These are phyloP conservation scores for Suaeda aralocaspica DNA, from an alignment of 148 eudicot genomes.

Conservation along the genomic window DNA sequence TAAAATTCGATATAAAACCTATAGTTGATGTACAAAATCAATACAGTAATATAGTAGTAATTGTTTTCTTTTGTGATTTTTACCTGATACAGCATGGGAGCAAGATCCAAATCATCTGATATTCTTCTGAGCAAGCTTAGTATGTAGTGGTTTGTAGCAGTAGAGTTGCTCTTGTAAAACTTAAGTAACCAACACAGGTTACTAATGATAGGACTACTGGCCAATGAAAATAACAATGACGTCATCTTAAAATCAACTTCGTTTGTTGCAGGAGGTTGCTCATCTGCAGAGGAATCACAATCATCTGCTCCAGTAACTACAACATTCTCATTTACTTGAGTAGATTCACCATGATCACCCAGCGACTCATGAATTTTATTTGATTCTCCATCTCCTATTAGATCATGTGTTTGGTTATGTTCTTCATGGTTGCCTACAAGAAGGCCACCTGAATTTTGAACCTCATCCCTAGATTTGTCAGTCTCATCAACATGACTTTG, in stretches of 20 bases:
- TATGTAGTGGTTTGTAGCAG: slow-evolving; percentile 76
- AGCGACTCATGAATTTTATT: slow-evolving; percentile 13
- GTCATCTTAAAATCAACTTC: slow-evolving; percentile 87
- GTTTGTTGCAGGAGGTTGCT: slow-evolving; percentile 45
- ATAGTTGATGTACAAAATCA: background rate
- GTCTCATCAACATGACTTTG: slow-evolving; percentile 28
- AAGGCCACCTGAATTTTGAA: slow-evolving; percentile 24
- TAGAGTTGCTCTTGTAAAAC: slow-evolving; percentile 74
- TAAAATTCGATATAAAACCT: slow-evolving; percentile 8
- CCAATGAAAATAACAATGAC: slow-evolving; percentile 68
- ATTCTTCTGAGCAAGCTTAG: slow-evolving; percentile 65
- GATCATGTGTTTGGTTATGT: background rate
- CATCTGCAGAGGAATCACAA: slow-evolving; percentile 66
- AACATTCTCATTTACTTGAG: slow-evolving; percentile 33
- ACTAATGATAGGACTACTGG: slow-evolving; percentile 48
- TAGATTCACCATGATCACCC: slow-evolving; percentile 32
- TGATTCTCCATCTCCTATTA: background rate
- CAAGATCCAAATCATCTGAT: slow-evolving; percentile 88
- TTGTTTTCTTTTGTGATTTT: background rate
- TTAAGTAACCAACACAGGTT: slow-evolving; percentile 89
- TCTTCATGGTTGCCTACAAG: slow-evolving; percentile 28
- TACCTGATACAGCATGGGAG: slow-evolving; percentile 99
- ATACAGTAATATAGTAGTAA: background rate
- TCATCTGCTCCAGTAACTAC: slow-evolving; percentile 35
- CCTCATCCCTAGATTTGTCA: slow-evolving; percentile 29